Conservation (phyloP, 1,284 basidiomycete genomes). For the Microbotryomycetes sp. region DNA sequence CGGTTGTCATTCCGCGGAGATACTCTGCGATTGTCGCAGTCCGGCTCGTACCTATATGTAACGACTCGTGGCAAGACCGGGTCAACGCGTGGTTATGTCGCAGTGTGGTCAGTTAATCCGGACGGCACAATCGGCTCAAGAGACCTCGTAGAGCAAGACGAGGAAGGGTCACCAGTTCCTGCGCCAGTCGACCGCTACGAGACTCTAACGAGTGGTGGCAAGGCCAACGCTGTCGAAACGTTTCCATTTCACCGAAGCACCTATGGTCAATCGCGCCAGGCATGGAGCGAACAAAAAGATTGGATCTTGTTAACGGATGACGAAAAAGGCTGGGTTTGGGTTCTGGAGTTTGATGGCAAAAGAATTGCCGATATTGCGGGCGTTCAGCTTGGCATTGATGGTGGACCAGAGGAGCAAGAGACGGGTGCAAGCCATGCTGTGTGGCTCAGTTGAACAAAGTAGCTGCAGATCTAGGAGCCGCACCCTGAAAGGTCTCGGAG, state of each 20-base stretch:
- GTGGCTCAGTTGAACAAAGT: conserved; percentile 27
- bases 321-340: conserved; percentile 38
- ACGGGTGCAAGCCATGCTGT: conserved; percentile 36
- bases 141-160: not conserved
- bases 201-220: conserved; percentile 41
- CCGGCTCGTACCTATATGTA: conserved; percentile 38
- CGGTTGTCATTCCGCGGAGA: conserved; percentile 39
- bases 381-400: conserved; percentile 28
- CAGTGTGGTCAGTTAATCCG: conserved; percentile 37
- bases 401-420: conserved; percentile 14
- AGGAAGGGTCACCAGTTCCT: not conserved
- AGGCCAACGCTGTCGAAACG: conserved; percentile 43
- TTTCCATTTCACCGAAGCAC: conserved; percentile 32
- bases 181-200: conserved; percentile 30
- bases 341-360: conserved; percentile 34
- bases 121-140: conserved; percentile 5
- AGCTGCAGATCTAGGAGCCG: not conserved
- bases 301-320: conserved; percentile 41
- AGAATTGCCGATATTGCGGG: conserved; percentile 36
- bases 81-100: conserved; percentile 39
- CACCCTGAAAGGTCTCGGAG: too few species aligned
- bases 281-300: conserved; percentile 19
- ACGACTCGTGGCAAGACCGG: conserved; percentile 41
- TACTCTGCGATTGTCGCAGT: conserved; percentile 41
- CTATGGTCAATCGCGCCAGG: not conserved